phyloP scores from a whole-genome alignment of 2,329 filamentous ascomycete species.

The Colletotrichum simmondsii region DNA sequence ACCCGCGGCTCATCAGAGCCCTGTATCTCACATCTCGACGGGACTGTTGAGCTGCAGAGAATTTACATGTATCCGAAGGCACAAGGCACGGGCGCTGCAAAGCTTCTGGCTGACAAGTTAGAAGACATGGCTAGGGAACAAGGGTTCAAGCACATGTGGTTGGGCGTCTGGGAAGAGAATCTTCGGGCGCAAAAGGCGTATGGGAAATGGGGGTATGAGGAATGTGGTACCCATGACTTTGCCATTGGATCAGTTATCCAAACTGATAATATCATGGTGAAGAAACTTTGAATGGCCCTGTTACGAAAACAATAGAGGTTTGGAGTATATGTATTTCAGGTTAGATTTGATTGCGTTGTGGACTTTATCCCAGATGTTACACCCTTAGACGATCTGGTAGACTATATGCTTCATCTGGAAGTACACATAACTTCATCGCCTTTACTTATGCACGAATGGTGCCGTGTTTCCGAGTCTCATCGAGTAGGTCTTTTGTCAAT shows the following conservation, averaged over 20 bases:
- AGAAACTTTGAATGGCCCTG: conserved; percentile 37
- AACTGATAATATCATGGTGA: conserved; percentile 54
- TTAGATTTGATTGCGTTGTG: too few species aligned
- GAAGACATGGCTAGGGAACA: conserved; percentile 47
- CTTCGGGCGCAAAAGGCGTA: conserved; percentile 50
- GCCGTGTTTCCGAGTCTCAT: not conserved
- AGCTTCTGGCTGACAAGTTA: conserved; percentile 41
- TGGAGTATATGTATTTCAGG: too few species aligned
- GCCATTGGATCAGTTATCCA: conserved; percentile 52
- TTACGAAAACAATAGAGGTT: too few species aligned
- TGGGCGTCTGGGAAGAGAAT: conserved; percentile 61
- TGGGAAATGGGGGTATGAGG: conserved; percentile 50
- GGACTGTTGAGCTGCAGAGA: conserved; percentile 53
- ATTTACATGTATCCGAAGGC: conserved; percentile 50
- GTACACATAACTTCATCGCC: too few species aligned
- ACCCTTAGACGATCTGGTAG: too few species aligned
- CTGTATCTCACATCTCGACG: conserved; percentile 44
- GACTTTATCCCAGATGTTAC: too few species aligned
- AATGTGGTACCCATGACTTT: conserved; percentile 54
- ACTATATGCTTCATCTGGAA: too few species aligned
- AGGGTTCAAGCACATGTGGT: conserved; percentile 53
- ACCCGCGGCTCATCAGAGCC: conserved; percentile 50
- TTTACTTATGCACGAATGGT: too few species aligned
- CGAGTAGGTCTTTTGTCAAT: conserved; percentile 28
- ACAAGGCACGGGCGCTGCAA: conserved; percentile 53